Evolutionary conservation across 345 rosid species (phyloP).

Genomic region (Diplotaxis tenuifolia): DNA sequence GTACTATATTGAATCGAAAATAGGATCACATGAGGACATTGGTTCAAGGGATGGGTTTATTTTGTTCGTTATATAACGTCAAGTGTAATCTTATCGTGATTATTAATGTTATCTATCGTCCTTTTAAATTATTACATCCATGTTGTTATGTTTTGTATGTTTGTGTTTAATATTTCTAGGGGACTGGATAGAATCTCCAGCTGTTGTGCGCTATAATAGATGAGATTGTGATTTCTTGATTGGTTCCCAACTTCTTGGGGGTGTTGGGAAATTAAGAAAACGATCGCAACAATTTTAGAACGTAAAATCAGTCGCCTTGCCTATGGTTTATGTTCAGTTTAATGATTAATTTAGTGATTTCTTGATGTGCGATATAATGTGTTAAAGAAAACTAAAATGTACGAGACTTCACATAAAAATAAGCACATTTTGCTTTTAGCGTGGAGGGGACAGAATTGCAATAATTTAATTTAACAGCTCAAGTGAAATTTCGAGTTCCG

Average conservation of each 20-base stretch:
- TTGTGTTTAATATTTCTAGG: constrained; percentile 1
- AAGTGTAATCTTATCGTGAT: constrained; percentile 21
- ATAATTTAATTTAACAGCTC: constrained; percentile 7
- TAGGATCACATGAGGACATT: constrained; percentile 31
- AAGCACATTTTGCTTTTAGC: not conserved
- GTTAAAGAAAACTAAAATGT: not conserved
- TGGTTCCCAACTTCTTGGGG: constrained; percentile 30
- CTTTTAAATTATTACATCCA: not conserved
- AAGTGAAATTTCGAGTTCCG: constrained; percentile 29
- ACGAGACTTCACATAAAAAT: not conserved
- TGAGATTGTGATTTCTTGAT: constrained; percentile 25
- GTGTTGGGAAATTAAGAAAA: not conserved
- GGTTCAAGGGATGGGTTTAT: constrained; percentile 19
- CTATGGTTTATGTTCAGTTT: not conserved
- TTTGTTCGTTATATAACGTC: constrained; percentile 7
- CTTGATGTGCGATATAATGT: not conserved
- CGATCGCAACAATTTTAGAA: not conserved
- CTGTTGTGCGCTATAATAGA: constrained; percentile 19
- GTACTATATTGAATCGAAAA: constrained; percentile 5
- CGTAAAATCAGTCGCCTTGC: not conserved
- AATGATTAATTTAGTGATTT: not conserved
- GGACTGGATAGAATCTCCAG: constrained; percentile 20
- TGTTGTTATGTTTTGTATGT: constrained; percentile 15
- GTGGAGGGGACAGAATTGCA: constrained; percentile 3
- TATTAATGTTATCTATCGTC: constrained; percentile 12